Base-by-base conservation (phyloP, 176 grass and related monocot species). In the Ensete glaucum region DNA sequence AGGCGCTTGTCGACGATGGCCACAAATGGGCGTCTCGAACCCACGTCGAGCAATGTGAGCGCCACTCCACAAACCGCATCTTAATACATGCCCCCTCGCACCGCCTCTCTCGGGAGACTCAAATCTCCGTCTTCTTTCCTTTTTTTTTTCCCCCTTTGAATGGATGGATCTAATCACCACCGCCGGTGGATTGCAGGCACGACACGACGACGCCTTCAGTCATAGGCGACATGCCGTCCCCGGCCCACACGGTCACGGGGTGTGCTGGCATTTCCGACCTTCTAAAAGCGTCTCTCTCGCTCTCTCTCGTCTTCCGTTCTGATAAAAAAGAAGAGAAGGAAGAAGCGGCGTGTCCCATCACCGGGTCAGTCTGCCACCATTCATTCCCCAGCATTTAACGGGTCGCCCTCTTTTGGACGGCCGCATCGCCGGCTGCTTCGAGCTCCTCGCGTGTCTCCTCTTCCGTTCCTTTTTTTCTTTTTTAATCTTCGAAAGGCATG, bases 41-140 rank as follows among this genome's bases (percentile, higher is more conserved):
- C 53, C 72, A 74, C 72, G 72, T 74, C 53, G 14, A 27, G 10
- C 53, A 58, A 74, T 74, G 72, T 74, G 72, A 56, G 11, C 22
- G 13, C 53, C 72, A 74, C 72, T 56, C 52, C 53, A 13, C 15
- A 17, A 21, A 19, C 15, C 13, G 15, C 1, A 19, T 62, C 20
- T 5, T 62, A 8, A 17, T 21, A n/a, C 55, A 12, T 17, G 14
- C 17, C 25, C 27, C 71, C 8, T 9, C 4, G 4, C n/a, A 23
- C 51, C 51, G 24, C 12, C 21, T 56, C 53, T 19, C 1, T 34
- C 15, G 25, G 22, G 65, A 67, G 12, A 9, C 65, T 68, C 65
- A 68, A 68, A 68, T 43, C 65, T 27, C 26, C 11, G 26, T 19
- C 24, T 14, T 21, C 17, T 50, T 34, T 48, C n/a, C 51, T 50